phyloP scores from a whole-genome alignment of 1,284 basidiomycete species.

The Pseudozyma tsukubaensis region DNA sequence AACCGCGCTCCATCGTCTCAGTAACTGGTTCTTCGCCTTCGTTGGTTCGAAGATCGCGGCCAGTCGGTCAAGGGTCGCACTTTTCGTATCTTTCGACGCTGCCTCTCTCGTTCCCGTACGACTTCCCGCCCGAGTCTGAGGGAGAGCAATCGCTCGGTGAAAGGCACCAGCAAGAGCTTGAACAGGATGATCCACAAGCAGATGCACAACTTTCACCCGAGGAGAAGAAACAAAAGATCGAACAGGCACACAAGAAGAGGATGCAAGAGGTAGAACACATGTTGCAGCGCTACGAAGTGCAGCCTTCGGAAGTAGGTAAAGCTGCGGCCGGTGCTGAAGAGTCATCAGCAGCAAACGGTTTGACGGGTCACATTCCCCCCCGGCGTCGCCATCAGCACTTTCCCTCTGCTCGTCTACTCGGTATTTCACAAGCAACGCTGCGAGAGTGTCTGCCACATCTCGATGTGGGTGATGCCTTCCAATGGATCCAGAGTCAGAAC shows the following conservation, averaged over 20 bases:
- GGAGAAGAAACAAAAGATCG: conserved; percentile 36
- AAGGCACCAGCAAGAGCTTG: conserved; percentile 34
- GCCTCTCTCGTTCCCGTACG: conserved; percentile 85
- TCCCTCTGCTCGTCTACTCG: conserved; percentile 72
- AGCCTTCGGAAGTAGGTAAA: conserved; percentile 21
- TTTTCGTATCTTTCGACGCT: conserved; percentile 87
- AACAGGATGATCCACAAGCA: conserved; percentile 19
- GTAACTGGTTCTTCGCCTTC: conserved; percentile 59
- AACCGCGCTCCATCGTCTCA: conserved; percentile 73
- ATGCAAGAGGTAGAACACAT: conserved; percentile 60
- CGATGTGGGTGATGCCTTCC: conserved; percentile 84
- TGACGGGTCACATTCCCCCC: conserved; percentile 40
- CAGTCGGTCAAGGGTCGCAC: conserved; percentile 75
- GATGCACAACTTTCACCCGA: conserved; percentile 34
- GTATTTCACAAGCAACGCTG: conserved; percentile 75
- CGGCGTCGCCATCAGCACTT: conserved; percentile 50
- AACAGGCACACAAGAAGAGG: conserved; percentile 39
- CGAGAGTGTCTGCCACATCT: conserved; percentile 84
- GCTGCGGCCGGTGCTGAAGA: conserved; percentile 1
- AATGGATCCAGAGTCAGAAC: conserved; percentile 73
- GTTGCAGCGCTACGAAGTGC: conserved; percentile 55
- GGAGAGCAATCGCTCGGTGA: conserved; percentile 46
- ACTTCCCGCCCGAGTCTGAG: conserved; percentile 72
- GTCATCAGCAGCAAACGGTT: conserved; percentile 5
- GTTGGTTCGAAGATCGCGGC: conserved; percentile 77